Evolutionary conservation across 2,329 filamentous ascomycete species (phyloP), one percentile per base, ranked within the genome.

Genomic region (Paecilomyces niveus): DNA sequence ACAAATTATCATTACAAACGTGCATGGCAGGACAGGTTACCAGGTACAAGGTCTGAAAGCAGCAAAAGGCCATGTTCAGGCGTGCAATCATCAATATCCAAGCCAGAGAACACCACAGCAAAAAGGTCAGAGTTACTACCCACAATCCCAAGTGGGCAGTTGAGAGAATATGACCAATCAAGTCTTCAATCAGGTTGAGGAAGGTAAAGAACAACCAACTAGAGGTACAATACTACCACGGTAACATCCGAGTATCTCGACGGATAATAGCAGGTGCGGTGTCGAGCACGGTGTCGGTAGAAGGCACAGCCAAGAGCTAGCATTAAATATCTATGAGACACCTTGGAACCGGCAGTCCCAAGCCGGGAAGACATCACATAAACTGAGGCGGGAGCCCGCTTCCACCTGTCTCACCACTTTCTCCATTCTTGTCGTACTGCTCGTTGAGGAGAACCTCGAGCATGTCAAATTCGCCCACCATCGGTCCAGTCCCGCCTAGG

Each of bases 401-500:
- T 15, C 26, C 31, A 51, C 11, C 15, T 53, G 29, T 21, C 11
- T 52, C 50, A 7, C 8, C 39, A 29, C 39, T 22, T 31, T 39
- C 39, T 7, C n/a, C 59, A 22, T 57, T 59, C 55, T 58, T 58
- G 26, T 62, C 59, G 35, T 57, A 58, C 45, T 61, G 59, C 62
- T 77, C 75, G 54, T 77, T 76, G 26, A 77, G 68, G 13, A 79
- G 67, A 5, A 78, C 74, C 62, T 79, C 77, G n/a, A 80, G 64
- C 76, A 79, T 77, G 58, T 80, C 77, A 57, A 77, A 76, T 53
- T 77, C 82, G 1, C 82, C 83, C 13, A 87, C 76, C 70, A 85
- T 83, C n/a, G 83, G 83, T 0, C 84, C 84, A 21, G 80, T 83
- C 22, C 85, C 83, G 57, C 85, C 83, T 1, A 82, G 79, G 11